Evolutionary conservation across 2,329 filamentous ascomycete species (phyloP).

Genomic region (Ophioceras dolichostomum): DNA sequence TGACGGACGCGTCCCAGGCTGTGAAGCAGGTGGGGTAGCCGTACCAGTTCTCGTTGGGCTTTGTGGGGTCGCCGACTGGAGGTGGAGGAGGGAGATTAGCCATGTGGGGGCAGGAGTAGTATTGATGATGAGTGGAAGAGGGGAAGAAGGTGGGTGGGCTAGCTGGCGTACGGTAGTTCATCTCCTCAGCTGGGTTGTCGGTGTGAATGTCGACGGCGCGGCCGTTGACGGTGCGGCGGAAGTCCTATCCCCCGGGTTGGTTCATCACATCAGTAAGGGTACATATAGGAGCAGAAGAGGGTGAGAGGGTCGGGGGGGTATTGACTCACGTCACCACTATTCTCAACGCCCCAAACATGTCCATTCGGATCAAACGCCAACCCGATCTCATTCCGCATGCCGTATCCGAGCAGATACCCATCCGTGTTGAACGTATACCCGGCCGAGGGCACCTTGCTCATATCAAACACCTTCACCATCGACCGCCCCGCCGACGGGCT

Average conservation of each 20-base stretch:
- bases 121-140: too few species aligned
- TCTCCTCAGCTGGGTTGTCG: constrained; percentile 49
- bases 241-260: constrained; percentile 23
- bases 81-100: too few species aligned
- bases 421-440: constrained; percentile 25
- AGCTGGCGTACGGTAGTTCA: constrained; percentile 40
- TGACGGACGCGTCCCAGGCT: constrained; percentile 8
- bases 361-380: constrained; percentile 35
- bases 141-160: neutral
- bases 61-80: constrained; percentile 9
- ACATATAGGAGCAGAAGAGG: too few species aligned
- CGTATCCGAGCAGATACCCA: constrained; percentile 26
- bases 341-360: constrained; percentile 37
- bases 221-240: constrained; percentile 27
- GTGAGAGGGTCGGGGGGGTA: too few species aligned
- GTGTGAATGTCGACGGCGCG: constrained; percentile 32
- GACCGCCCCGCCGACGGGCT: constrained; percentile 21
- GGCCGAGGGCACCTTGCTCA: constrained; percentile 18
- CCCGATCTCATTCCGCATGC: constrained; percentile 50
- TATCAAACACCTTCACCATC: constrained; percentile 29
- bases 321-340: constrained; percentile 30
- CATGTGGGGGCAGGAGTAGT: too few species aligned
- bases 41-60: constrained; percentile 11
- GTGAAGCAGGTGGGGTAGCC: constrained; percentile 36
- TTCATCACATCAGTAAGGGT: too few species aligned